Conservation (phyloP, 345 rosid species). For the Geranium rotundifolium region DNA sequence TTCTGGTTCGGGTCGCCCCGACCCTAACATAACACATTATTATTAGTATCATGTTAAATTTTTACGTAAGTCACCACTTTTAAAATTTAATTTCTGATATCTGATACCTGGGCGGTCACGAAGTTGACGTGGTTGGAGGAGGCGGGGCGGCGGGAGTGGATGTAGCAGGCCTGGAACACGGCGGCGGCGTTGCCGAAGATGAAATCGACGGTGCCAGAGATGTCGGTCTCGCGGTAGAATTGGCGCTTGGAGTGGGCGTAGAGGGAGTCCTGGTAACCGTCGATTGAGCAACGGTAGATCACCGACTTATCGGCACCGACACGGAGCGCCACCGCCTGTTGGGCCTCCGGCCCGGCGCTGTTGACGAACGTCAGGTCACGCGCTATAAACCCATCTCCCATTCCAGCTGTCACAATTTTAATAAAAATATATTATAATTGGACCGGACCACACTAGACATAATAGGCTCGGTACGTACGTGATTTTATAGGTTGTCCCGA, state of each 20-base stretch:
- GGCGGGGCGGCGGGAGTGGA: not conserved
- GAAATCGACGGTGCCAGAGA: not conserved
- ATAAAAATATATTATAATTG: no score
- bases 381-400: not conserved
- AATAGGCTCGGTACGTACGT: no score
- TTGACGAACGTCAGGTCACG: not conserved
- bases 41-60: no score
- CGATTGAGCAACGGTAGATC: not conserved
- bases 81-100: no score
- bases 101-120: constrained; percentile 6
- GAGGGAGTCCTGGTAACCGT: not conserved
- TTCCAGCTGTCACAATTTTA: not conserved
- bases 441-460: no score
- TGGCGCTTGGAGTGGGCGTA: not conserved
- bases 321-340: not conserved
- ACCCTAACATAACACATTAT: no score
- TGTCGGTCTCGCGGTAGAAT: not conserved
- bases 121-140: not conserved
- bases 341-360: no score
- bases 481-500: no score
- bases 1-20: constrained; percentile 6
- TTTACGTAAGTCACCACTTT: no score
- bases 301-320: not conserved
- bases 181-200: not conserved
- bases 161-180: not conserved